These are phyloP conservation scores for Cyclotella distinguenda DNA, from an alignment of 108 stramenopile genomes.

Conservation along the genomic window DNA sequence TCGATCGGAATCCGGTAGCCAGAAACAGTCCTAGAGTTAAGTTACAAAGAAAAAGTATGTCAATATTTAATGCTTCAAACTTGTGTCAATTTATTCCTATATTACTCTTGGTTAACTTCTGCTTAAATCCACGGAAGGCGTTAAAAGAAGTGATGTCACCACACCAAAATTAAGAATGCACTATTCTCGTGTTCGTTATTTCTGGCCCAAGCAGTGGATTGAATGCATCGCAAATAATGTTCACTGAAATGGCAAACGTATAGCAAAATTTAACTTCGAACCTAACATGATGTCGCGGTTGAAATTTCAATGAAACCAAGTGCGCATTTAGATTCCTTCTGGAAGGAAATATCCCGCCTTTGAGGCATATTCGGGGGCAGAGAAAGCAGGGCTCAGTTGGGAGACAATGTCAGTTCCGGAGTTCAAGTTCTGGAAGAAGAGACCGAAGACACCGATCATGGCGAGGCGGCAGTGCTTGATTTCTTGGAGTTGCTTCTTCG, in stretches of 20 bases:
- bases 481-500: conserved; percentile 94
- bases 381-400: conserved; percentile 87
- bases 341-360: conserved; percentile 94
- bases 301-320: background rate
- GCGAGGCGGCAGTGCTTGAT: conserved; percentile 98
- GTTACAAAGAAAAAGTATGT: too few relatives aligned
- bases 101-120: conserved; percentile 25
- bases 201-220: background rate
- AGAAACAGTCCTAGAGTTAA: too few relatives aligned
- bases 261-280: background rate
- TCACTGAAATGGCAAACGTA: background rate
- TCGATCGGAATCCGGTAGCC: too few relatives aligned
- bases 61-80: too few relatives aligned
- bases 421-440: conserved; percentile 78
- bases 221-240: background rate
- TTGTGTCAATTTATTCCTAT: conserved; percentile 22
- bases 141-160: conserved; percentile 4
- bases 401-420: conserved; percentile 76
- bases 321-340: conserved; percentile 82
- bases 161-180: background rate
- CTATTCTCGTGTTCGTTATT: background rate
- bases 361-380: conserved; percentile 68
- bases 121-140: conserved; percentile 16
- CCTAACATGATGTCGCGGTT: background rate
- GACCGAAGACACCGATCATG: conserved; percentile 92